Base-by-base conservation (phyloP, 2,329 filamentous ascomycete species). In the Fusarium sp. region DNA sequence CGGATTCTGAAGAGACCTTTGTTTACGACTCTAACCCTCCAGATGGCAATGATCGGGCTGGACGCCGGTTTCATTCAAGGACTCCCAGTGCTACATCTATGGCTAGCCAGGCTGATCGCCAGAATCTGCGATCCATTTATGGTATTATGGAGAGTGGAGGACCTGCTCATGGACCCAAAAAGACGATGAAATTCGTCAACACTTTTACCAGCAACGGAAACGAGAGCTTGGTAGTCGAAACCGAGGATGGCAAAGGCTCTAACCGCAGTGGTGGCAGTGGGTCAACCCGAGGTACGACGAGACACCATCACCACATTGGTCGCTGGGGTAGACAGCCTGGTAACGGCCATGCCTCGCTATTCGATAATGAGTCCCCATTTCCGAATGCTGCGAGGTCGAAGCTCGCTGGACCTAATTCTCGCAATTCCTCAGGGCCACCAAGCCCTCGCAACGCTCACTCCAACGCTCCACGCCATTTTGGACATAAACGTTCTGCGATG, bases 21-120 rank as follows among this genome's bases (percentile, higher is more conserved):
- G 96, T 99, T 21, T 99, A 99, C 83, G 96, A 99, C 82, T 98
- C 96, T 31, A 99, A 99, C 78, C 96, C 95, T 15, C 93, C 94
- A 57, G 90, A 92, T 73, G 82, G 79, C 55, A 86, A 84, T 54
- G 89, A 91, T 60, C 86, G 90, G 44, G 72, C 78, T 39, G 88
- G 88, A n/a, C 89, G 90, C 71, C 89, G 94, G 69, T 94, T 95
- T 81, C 95, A 98, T 82, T 98, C 95, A 25, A 90, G 96, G 70
- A 99, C 96, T 3, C 96, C 96, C 11, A 98, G 95, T 81, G 93
- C 94, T 46, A 97, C 95, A 8, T 98, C 95, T 10, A 91, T 92
- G 88, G 87, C 82, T 25, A 94, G 92, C 81, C 90, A 93, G 76
- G 85, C 89, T 18, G 92, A 94, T 60, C 80, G 83, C 31, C 79